These are phyloP conservation scores for Rhizopus microsporus DNA, from an alignment of 371 early-diverging fungal species.

Conservation along the genomic window DNA sequence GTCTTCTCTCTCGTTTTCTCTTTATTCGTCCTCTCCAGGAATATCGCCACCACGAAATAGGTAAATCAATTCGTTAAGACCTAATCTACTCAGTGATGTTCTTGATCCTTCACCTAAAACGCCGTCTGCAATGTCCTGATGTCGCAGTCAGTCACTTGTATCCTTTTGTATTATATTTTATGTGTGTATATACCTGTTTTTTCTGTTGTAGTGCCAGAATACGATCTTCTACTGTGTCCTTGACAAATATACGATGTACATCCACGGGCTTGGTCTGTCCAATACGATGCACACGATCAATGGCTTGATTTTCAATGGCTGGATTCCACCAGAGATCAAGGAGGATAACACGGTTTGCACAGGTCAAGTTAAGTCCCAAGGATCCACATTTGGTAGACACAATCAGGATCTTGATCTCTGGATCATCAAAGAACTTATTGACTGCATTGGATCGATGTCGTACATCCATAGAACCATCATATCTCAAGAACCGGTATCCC, in stretches of 20 bases:
- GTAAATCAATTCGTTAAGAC: conserved; percentile 40
- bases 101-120: conserved; percentile 46
- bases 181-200: conserved; percentile 28
- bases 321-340: conserved; percentile 76
- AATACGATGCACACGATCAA: conserved; percentile 92
- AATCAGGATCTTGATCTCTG: conserved; percentile 55
- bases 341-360: conserved; percentile 34
- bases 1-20: no score
- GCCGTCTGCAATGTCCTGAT: conserved; percentile 35
- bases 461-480: conserved; percentile 54
- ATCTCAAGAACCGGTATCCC: conserved; percentile 33
- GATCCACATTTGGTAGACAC: conserved; percentile 64
- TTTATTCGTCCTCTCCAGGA: conserved; percentile 1
- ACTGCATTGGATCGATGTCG: conserved; percentile 43
- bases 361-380: conserved; percentile 65
- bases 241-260: conserved; percentile 28
- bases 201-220: conserved; percentile 41
- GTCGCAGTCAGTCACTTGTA: no score
- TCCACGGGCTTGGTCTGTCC: conserved; percentile 80
- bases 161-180: no score
- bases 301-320: conserved; percentile 66
- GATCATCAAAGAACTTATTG: conserved; percentile 49
- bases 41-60: conserved; percentile 44
- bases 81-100: conserved; percentile 29
- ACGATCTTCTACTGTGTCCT: conserved; percentile 45